Evolutionary conservation across 2,329 filamentous ascomycete species (phyloP).

Genomic region (Atkinsonella hypoxylon): DNA sequence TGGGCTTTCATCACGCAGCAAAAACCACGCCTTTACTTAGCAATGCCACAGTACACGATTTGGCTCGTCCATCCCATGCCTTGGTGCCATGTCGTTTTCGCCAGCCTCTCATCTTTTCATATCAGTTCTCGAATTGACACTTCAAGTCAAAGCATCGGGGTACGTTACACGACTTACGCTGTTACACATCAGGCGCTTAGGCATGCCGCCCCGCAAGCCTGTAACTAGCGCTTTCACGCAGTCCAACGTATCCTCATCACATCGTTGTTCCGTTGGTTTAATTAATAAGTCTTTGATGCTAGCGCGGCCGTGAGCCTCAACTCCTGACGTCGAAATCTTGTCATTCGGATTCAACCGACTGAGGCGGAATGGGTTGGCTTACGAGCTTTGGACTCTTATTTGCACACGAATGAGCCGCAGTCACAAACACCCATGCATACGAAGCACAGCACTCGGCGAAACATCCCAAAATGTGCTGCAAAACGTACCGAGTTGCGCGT

Average conservation of each 20-base stretch:
- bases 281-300: not conserved
- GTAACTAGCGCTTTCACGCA: not conserved
- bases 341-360: not conserved
- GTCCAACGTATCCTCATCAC: constrained; percentile 6
- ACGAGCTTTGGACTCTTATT: too few relatives aligned
- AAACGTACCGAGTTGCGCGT: not conserved
- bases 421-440: not conserved
- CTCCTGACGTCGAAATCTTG: not conserved
- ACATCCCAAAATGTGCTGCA: too few relatives aligned
- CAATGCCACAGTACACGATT: not conserved
- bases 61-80: not conserved
- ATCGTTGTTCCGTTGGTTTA: not conserved
- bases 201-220: not conserved
- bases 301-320: not conserved
- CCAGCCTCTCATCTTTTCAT: not conserved
- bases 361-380: not conserved
- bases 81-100: not conserved
- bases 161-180: not conserved
- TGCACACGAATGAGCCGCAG: not conserved
- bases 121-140: not conserved
- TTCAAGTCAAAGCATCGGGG: not conserved
- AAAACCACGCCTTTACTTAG: not conserved
- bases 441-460: not conserved
- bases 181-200: not conserved
- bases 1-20: not conserved